Base-by-base conservation (phyloP, 2,329 filamentous ascomycete species). In the Nectriaceae sp. region DNA sequence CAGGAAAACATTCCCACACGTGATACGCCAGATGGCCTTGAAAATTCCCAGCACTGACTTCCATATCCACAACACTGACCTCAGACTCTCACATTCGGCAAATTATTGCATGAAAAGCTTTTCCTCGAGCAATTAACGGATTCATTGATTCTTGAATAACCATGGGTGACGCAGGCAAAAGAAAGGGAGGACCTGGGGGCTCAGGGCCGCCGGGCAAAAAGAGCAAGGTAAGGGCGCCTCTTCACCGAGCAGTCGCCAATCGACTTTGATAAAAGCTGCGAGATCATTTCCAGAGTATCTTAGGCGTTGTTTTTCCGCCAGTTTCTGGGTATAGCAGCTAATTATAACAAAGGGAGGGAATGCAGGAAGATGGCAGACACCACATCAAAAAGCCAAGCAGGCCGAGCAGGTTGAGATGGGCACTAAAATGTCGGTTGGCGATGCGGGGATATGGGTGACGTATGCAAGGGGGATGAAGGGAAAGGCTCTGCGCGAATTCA, bases 401-500 rank as follows among this genome's bases (percentile, higher is more conserved):
- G 70, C 71, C 18, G 65, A 70, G 42, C 66, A 69, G 51, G 69
- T 68, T 13, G 71, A 71, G 33, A 57, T 70, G 55, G 75, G 75
- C 35, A 74, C 69, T 33, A 64, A 68, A 11, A 69, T 91, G 40
- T 81, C 88, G 57, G 74, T 85, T 4, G 87, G 88, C 4, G 87
- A 91, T 61, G 74, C 78, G 44, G 89, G 89, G 4, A 84, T 93
- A 49, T 93, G 88, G 87, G 85, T 86, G 21, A 91, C 88, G 0
- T 92, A 87, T 65, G 83, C 86, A 43, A 80, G 86, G 63, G 82
- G 82, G 55, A 86, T 88, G 72, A 87, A 89, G 68, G 76, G 75
- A 36, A 87, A 84, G 67, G 87, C 88, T 13, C 78, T 87, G 3
- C 74, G 77, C 42, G 89, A 93, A 65, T 76, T 91, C 53, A 76